phyloP scores from a whole-genome alignment of 768 basidiomycete genomes.

The Pleurotus sapidus region DNA sequence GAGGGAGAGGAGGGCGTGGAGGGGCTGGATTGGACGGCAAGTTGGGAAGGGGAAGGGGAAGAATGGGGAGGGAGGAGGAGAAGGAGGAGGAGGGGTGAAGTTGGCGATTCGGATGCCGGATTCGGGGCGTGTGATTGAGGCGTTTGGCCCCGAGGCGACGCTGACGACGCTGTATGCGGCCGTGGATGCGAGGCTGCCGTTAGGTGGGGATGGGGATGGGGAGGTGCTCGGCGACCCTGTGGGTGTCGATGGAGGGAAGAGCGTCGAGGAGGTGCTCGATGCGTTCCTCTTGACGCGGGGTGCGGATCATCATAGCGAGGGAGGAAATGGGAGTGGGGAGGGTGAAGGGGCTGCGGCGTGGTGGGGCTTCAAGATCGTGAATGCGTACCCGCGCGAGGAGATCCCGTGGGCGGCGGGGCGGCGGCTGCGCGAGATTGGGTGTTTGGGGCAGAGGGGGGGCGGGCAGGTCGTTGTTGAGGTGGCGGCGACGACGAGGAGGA shows the following conservation, averaged over 20 bases:
- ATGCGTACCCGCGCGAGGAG: conserved; percentile 68
- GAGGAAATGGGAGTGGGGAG: conserved; percentile 21
- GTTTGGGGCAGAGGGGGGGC: conserved; percentile 44
- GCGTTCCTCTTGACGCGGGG: too few species aligned
- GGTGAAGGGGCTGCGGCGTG: conserved; percentile 31
- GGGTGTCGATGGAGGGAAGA: too few species aligned
- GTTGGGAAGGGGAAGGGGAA: conserved; percentile 32
- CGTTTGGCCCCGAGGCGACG: conserved; percentile 46
- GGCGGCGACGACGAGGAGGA: conserved; percentile 11
- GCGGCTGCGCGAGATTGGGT: conserved; percentile 43
- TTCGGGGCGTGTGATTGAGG: conserved; percentile 56
- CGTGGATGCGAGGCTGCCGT: conserved; percentile 41
- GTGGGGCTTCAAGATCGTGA: conserved; percentile 73
- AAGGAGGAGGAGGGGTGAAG: conserved; percentile 28
- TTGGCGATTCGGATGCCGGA: conserved; percentile 54
- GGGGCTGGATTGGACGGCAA: conserved; percentile 53
- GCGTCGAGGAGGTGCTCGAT: too few species aligned
- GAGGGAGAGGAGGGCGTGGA: conserved; percentile 46
- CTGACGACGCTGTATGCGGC: conserved; percentile 63
- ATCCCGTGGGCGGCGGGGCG: conserved; percentile 45
- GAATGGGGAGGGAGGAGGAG: conserved; percentile 21
- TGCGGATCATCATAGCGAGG: too few species aligned
- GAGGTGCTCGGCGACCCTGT: conserved; percentile 14
- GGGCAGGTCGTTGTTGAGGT: conserved; percentile 65
- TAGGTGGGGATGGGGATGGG: conserved; percentile 32